Percentiles rank a stretch among this genome's conserved stretches.
Conservation (phyloP, 306 rosid species). For the Arachis hypogaea region DNA sequence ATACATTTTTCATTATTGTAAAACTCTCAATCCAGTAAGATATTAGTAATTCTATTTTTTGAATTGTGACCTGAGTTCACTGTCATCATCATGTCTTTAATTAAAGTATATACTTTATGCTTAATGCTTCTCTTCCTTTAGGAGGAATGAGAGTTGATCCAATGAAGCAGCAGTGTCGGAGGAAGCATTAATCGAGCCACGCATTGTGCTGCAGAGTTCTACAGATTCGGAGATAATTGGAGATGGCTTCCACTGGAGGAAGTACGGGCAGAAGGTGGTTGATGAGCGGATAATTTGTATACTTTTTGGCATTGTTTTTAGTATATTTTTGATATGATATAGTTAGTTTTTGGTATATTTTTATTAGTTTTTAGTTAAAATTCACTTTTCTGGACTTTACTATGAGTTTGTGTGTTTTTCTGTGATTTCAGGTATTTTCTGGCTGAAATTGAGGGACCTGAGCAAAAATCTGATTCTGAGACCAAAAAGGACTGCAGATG, state of each 20-base stretch:
- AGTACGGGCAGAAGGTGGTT: conserved; percentile 98
- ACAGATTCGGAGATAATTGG: conserved; percentile 63
- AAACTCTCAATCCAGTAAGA: background rate
- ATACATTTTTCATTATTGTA: background rate
- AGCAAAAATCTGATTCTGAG: too few species aligned
- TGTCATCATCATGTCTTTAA: conserved; percentile 2
- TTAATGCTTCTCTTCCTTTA: conserved; percentile 34
- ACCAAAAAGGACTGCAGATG: too few species aligned
- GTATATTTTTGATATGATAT: too few species aligned
- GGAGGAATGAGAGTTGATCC: conserved; percentile 67
- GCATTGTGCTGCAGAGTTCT: conserved; percentile 62
- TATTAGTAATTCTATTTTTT: background rate
- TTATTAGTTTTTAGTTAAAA: too few species aligned
- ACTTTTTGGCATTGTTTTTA: too few species aligned
- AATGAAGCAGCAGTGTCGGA: conserved; percentile 60
- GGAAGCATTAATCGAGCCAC: conserved; percentile 61
- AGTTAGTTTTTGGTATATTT: too few species aligned
- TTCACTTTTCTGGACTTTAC: too few species aligned
- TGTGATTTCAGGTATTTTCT: too few species aligned
- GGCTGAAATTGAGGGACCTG: too few species aligned
- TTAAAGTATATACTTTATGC: too few species aligned
- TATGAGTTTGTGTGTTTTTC: too few species aligned
- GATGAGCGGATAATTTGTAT: too few species aligned
- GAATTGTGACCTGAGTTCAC: background rate
- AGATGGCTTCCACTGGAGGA: conserved; percentile 96